Base-by-base conservation (phyloP, 2,329 filamentous ascomycete species). In the Colletotrichum sp. region DNA sequence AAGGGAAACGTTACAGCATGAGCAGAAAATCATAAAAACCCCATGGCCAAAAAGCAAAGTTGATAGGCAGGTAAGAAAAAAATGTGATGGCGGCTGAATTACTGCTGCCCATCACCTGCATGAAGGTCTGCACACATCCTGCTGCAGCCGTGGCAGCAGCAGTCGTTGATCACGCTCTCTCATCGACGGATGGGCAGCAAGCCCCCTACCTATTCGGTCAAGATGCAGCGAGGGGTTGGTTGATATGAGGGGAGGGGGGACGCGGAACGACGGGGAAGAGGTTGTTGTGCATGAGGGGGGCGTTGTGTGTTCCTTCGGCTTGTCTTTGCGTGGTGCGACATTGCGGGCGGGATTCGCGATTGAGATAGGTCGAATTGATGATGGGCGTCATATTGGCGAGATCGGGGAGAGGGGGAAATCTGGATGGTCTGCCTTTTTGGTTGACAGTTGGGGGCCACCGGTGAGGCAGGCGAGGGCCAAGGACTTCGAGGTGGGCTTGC, bases 81-180 rank as follows among this genome's bases (percentile, higher is more conserved):
- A 67, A 32, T 12, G 57, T 30, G 19, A 61, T 55, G 71, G 70
- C 73, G 70, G 73, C 73, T 74, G 59, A 73, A 49, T 73, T 52
- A 8, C 68, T 39, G 36, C 69, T 71, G 64, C 57, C 39, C 69
- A 64, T 64, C 61, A 64, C 32, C 66, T 72, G 72, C 72, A 75
- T 63, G 63, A 74, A 22, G 13, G 55, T 75, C 69, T 72, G 59
- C 44, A 65, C 73, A 52, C 57, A 64, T 30, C 29, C 22, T 61
- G 63, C 57, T 76, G 73, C 70, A 69, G 73, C 63, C 30, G 52
- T 66, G 59, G 57, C 74, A 63, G 44, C 64, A 62, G 64, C 57
- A 34, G 36, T 39, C 29, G 59, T 52, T 49, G 57, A 69, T 69
- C 74, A 74, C 70, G 44, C 59, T n/a, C 39, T 49, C 39, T 49